A percentile compares a stretch with the other conserved stretches of the same genome.
Evolutionary conservation across 805 yeast genomes (phyloP).

Genomic region (Candida parachauliodes): DNA sequence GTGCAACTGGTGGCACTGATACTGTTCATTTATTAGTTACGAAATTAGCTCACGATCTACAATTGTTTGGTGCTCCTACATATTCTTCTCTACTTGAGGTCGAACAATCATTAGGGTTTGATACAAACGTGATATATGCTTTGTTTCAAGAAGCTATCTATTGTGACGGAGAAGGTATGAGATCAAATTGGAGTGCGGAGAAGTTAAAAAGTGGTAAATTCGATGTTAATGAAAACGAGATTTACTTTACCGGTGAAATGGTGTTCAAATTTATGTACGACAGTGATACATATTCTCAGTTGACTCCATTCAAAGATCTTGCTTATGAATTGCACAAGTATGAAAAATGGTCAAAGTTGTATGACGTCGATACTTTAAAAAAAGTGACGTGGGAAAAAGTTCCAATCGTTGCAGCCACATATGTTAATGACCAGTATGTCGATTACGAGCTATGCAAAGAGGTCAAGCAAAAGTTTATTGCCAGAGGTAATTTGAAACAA

Average conservation of each 20-base stretch:
- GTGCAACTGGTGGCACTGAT: conserved; percentile 50
- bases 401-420: conserved; percentile 51
- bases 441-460: conserved; percentile 41
- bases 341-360: conserved; percentile 34
- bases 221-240: conserved; percentile 19
- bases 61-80: conserved; percentile 31
- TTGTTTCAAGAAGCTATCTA: conserved; percentile 59
- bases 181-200: conserved; percentile 50
- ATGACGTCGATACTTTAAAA: conserved; percentile 27
- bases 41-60: conserved; percentile 38
- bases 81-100: conserved; percentile 31
- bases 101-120: conserved; percentile 39
- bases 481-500: conserved; percentile 35
- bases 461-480: conserved; percentile 28
- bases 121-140: conserved; percentile 52
- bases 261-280: conserved; percentile 49
- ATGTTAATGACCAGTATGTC: conserved; percentile 49
- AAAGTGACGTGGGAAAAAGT: conserved; percentile 28
- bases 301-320: conserved; percentile 35
- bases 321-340: conserved; percentile 35
- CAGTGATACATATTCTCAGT: conserved; percentile 37
- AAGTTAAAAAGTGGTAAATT: conserved; percentile 20
- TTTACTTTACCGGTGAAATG: conserved; percentile 55
- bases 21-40: conserved; percentile 42
- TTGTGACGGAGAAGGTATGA: conserved; percentile 35